Evolutionary conservation across 257 asterid genomes (phyloP).

Genomic region (Solanum raphanifolium): DNA sequence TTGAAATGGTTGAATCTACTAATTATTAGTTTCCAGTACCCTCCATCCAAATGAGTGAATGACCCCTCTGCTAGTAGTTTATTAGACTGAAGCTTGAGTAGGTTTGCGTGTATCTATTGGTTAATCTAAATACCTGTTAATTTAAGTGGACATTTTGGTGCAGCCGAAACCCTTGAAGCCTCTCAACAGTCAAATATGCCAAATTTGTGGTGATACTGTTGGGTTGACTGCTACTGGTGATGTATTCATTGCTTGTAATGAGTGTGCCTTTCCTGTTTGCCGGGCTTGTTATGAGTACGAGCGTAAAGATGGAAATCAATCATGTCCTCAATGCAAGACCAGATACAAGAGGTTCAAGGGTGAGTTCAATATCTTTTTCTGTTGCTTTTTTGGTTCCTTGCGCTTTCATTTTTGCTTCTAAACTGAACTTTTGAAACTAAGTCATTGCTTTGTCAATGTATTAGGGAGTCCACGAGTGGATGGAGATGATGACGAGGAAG

Average conservation of each 20-base stretch:
- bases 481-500: constrained; percentile 90
- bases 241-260: constrained; percentile 83
- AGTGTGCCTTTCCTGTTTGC: constrained; percentile 91
- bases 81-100: not conserved
- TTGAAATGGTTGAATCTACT: not conserved
- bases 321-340: constrained; percentile 89
- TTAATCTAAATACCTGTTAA: constrained; percentile 2
- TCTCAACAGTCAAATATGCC: constrained; percentile 71
- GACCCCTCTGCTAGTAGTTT: not conserved
- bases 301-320: constrained; percentile 82
- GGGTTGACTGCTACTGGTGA: constrained; percentile 61
- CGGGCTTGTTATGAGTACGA: constrained; percentile 90
- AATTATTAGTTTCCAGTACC: not conserved
- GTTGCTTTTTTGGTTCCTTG: not conserved
- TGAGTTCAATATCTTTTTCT: constrained; percentile 4
- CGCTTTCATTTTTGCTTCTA: not conserved
- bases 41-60: not conserved
- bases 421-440: not conserved
- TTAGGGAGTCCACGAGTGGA: constrained; percentile 89
- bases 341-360: constrained; percentile 88
- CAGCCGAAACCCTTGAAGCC: constrained; percentile 63
- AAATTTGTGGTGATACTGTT: constrained; percentile 83
- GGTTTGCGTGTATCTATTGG: not conserved
- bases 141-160: constrained; percentile 12
- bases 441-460: not conserved